Evolutionary conservation across 2,329 filamentous ascomycete genomes (phyloP).

Genomic region (Talaromyces amestolkiae): DNA sequence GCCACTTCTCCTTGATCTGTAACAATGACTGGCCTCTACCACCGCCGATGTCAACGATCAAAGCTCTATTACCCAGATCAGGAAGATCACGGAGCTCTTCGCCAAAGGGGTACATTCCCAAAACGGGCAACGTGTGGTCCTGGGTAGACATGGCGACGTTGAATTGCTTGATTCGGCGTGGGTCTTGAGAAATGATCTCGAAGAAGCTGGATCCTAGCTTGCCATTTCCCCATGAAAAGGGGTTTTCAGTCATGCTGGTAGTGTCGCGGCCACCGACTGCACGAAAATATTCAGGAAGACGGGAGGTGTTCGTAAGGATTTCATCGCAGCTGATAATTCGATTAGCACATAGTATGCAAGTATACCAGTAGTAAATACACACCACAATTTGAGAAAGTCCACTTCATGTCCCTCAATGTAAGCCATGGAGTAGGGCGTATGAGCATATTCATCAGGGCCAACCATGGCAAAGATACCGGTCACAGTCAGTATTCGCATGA

Average conservation of each 20-base stretch:
- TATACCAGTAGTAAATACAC: background rate
- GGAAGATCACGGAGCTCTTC: slow-evolving; percentile 19
- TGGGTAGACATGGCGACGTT: slow-evolving; percentile 27
- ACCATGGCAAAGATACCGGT: slow-evolving; percentile 30
- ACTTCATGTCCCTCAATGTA: slow-evolving; percentile 28
- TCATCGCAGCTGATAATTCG: slow-evolving; percentile 12
- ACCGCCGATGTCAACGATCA: slow-evolving; percentile 46
- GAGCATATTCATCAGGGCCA: slow-evolving; percentile 28
- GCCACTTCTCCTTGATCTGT: slow-evolving; percentile 32
- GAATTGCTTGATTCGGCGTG: slow-evolving; percentile 26
- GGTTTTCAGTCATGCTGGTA: slow-evolving; percentile 26
- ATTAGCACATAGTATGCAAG: background rate
- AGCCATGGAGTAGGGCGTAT: slow-evolving; percentile 29
- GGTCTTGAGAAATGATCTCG: slow-evolving; percentile 29
- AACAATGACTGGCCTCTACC: slow-evolving; percentile 42
- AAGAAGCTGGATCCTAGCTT: slow-evolving; percentile 30
- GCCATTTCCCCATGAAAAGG: slow-evolving; percentile 31
- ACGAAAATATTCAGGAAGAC: slow-evolving; percentile 27
- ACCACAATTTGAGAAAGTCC: slow-evolving; percentile 30
- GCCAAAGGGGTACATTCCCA: slow-evolving; percentile 24
- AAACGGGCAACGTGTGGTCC: slow-evolving; percentile 23
- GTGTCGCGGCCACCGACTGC: slow-evolving; percentile 30
- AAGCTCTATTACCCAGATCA: slow-evolving; percentile 21
- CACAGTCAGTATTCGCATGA: slow-evolving; percentile 31
- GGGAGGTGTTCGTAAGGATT: slow-evolving; percentile 14